phyloP scores from a whole-genome alignment of 106 monocot species.

The Vanilla planifolia region DNA sequence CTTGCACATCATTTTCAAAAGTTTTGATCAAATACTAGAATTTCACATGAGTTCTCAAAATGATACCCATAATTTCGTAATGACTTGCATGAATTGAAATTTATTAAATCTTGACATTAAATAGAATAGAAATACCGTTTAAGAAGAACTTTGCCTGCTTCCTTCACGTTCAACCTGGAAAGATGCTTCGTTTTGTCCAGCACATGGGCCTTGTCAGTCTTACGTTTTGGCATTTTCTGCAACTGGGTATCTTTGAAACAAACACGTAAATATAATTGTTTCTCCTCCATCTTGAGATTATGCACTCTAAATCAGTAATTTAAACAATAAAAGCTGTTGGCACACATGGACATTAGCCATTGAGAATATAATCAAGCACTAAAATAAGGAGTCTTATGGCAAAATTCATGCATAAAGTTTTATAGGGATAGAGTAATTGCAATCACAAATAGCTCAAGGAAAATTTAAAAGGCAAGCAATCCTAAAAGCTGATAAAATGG shows the following conservation, averaged over 20 bases:
- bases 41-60: neutral
- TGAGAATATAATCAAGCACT: neutral
- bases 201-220: slow-evolving; percentile 88
- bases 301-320: neutral
- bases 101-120: neutral
- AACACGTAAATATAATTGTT: slow-evolving; percentile 20
- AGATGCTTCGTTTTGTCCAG: slow-evolving; percentile 85
- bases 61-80: neutral
- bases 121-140: slow-evolving; percentile 64
- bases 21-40: neutral
- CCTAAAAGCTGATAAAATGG: too few species aligned
- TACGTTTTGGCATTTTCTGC: slow-evolving; percentile 93
- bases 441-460: neutral
- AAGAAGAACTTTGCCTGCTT: slow-evolving; percentile 81
- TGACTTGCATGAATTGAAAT: neutral
- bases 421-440: neutral
- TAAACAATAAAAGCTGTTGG: neutral
- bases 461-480: neutral
- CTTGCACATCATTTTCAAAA: neutral
- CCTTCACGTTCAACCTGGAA: slow-evolving; percentile 69
- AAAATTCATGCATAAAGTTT: neutral
- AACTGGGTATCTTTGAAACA: slow-evolving; percentile 86
- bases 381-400: neutral
- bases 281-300: slow-evolving; percentile 1
- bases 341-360: neutral